Percentiles rank a stretch among this genome's conserved stretches.
phyloP scores from a whole-genome alignment of 2,329 filamentous ascomycete species.

The Trichoderma aggressivum region DNA sequence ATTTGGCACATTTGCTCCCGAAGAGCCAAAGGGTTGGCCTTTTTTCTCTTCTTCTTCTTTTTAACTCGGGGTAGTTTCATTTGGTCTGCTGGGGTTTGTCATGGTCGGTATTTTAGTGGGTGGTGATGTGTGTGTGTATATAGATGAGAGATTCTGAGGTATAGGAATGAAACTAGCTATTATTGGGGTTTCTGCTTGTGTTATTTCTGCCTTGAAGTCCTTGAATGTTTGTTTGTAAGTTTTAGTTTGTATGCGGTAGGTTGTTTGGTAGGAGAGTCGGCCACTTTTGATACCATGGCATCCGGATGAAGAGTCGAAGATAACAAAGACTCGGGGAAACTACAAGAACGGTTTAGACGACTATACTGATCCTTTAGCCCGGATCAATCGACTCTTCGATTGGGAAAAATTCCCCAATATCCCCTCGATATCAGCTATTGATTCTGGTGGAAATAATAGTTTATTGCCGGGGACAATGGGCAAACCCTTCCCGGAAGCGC shows the following conservation, averaged over 20 bases:
- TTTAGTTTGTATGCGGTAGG: background rate
- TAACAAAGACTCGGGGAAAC: background rate
- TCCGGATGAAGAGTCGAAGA: background rate
- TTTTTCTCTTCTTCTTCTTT: too few species aligned
- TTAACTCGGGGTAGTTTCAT: background rate
- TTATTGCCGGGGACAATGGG: background rate
- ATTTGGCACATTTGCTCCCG: background rate
- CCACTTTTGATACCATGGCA: background rate
- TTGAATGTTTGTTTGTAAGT: background rate
- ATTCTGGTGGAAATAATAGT: background rate
- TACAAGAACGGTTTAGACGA: background rate
- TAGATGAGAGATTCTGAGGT: slow-evolving; percentile 4
- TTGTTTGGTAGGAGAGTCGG: background rate
- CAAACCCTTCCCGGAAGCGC: background rate
- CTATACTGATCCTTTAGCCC: background rate
- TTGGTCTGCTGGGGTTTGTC: background rate
- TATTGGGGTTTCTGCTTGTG: background rate
- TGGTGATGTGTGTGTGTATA: slow-evolving; percentile 8
- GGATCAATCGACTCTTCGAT: background rate
- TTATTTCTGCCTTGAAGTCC: background rate
- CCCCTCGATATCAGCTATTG: background rate
- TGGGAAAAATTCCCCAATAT: background rate
- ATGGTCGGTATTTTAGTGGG: background rate
- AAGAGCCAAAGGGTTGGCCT: background rate
- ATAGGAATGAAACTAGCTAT: background rate